These are phyloP conservation scores for Pezizomycotina sp. DNA, from an alignment of 2,329 filamentous ascomycete genomes.

Conservation along the genomic window DNA sequence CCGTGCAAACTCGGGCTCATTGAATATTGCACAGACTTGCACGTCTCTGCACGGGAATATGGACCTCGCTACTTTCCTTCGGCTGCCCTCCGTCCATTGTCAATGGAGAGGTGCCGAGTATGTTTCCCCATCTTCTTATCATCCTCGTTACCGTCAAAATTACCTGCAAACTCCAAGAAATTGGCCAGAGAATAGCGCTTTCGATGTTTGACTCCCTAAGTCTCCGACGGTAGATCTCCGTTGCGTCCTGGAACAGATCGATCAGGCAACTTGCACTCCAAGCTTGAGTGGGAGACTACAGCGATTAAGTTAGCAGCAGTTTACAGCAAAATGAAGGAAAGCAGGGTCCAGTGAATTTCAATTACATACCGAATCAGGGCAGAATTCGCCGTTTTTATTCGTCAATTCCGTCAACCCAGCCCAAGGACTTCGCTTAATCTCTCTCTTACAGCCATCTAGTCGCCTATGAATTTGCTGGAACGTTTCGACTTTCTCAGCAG, in stretches of 20 bases:
- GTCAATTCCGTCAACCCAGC: slow-evolving; percentile 85
- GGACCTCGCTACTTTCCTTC: no score
- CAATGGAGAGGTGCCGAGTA: no score
- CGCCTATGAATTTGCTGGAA: slow-evolving; percentile 88
- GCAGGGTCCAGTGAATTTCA: slow-evolving; percentile 3
- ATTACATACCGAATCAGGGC: slow-evolving; percentile 64
- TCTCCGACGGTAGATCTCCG: no score
- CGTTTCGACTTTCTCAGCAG: slow-evolving; percentile 60
- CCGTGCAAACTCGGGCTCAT: no score
- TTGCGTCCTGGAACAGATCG: slow-evolving; percentile 87
- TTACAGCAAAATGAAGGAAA: slow-evolving; percentile 18
- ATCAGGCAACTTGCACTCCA: slow-evolving; percentile 93
- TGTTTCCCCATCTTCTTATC: no score
- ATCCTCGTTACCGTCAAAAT: no score
- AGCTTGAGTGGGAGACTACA: slow-evolving; percentile 75
- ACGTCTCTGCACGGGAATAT: no score
- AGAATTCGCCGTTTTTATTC: slow-evolving; percentile 70
- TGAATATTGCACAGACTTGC: no score
- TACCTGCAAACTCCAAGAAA: no score
- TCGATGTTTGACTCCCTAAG: no score
- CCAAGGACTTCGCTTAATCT: slow-evolving; percentile 67
- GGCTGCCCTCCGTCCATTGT: no score
- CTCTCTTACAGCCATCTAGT: slow-evolving; percentile 66
- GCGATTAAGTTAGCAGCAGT: slow-evolving; percentile 26
- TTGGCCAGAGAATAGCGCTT: no score